phyloP scores from a whole-genome alignment of 192 early-diverging fungal species.

The Umbelopsis ramanniana region DNA sequence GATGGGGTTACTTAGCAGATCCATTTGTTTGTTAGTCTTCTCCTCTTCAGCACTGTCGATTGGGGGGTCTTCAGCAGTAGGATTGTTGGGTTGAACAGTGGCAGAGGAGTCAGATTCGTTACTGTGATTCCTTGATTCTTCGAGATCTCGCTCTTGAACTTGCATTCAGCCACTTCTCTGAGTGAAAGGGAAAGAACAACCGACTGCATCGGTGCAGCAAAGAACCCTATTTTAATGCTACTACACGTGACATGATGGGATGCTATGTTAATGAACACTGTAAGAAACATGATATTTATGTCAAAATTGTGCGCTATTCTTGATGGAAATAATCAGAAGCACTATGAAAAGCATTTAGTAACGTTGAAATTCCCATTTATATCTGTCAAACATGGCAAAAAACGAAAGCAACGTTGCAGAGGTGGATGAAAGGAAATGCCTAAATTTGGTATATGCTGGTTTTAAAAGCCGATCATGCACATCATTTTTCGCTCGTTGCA shows the following conservation, averaged over 20 bases:
- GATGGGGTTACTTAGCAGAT: not conserved
- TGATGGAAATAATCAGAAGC: not conserved
- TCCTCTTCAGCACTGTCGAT: not conserved
- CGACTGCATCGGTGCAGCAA: not conserved
- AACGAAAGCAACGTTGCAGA: too few relatives aligned
- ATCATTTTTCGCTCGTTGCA: not conserved
- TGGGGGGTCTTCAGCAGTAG: not conserved
- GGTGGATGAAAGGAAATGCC: too few relatives aligned
- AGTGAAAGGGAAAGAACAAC: not conserved
- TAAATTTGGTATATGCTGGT: too few relatives aligned
- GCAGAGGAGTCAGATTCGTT: not conserved
- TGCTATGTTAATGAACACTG: not conserved
- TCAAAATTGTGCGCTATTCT: not conserved
- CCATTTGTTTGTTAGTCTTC: not conserved
- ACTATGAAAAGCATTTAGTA: too few relatives aligned
- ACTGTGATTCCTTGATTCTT: not conserved
- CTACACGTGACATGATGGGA: not conserved
- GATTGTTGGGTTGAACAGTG: not conserved
- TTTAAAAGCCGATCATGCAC: too few relatives aligned
- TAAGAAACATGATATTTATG: not conserved
- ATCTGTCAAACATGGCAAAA: too few relatives aligned
- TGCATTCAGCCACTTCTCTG: not conserved
- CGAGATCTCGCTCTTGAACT: slow-evolving; percentile 7
- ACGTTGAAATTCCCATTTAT: too few relatives aligned
- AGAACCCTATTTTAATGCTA: not conserved